Evolutionary conservation across 1,139 yeast species (phyloP), one percentile per base, ranked within the genome.

Genomic region (Scheffersomyces quercinus): DNA sequence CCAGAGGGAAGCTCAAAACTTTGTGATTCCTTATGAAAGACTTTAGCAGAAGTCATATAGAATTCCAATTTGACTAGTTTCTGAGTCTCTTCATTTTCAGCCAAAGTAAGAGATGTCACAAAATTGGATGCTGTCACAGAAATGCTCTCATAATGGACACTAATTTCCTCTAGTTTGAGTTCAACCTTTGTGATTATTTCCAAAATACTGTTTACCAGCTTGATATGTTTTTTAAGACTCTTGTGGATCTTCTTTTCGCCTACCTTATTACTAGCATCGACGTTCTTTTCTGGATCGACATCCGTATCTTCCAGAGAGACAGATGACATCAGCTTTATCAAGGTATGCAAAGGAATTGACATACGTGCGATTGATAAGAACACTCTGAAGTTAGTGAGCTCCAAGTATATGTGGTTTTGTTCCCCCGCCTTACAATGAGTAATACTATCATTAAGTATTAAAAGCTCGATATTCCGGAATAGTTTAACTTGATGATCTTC

Each of bases 1-100:
- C 66, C 64, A 1, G 75, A 63, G 1, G 77, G 77, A 10, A 73
- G 47, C 39, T 69, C 76, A 40, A 73, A 51, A 44, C 70, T 63
- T 37, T 58, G 59, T 31, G 67, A 57, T 4, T 55, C 66, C 8
- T 60, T 51, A 44, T 74, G 74, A 41, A 47, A 57, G 3, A 71
- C 31, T 37, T 55, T 65, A 15, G 62, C 55, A 1, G 73, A 60
- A 1, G 73, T 65, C 29, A 65, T 37, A 39, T 53, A 52, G 26
- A 59, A 39, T 20, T 54, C 47, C 11, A 60, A 36, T 26, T 49
- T 54, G 37, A 51, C 39, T 3, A 53, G 49, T 30, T 40, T 40
- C 7, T 49, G 43, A 15, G 43, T 44, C n/a, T 49, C 53, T 10
- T 45, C 40, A 12, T 39, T 47, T 40, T 50, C 59, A 34, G 44